Evolutionary conservation across 2,329 filamentous ascomycete species (phyloP), one percentile per base, ranked within the genome.

Genomic region (Ceratocystis variospora): DNA sequence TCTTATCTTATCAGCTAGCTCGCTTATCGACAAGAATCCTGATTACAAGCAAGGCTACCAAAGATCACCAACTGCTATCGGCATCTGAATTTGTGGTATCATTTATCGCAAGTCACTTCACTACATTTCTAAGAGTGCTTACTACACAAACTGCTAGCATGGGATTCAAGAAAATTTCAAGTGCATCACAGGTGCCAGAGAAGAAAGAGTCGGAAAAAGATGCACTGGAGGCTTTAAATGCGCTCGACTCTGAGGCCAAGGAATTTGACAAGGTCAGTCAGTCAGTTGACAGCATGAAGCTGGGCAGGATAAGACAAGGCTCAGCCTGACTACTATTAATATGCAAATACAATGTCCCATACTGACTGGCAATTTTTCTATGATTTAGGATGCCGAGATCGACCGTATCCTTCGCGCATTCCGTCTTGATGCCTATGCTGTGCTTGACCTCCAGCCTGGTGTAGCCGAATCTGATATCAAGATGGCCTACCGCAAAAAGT

Each of bases 391-490:
- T 82, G 87, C 88, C 68, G 93, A 97, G 75, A 97, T 97, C 72
- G 90, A 96, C 73, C 88, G 93, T 68, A 99, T 99, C 71, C 81
- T 96, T 71, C 88, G 88, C 72, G 89, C 92, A 61, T 99, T 99
- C 76, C 86, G 88, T 71, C 84, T 85, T 19, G 80, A 85, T 74
- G 82, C 83, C 71, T 99, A 99, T 76, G 90, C 93, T 63, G 90
- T 99, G 62, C 87, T 99, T 59, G 94, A 95, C 75, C 88, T 99
- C 59, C 91, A 96, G 75, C 94, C 94, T 2, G 94, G 94, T 73
- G 90, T 97, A 22, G 86, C 94, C 66, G 93, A 97, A 72, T 92
- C 90, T 68, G 94, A 97, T 78, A 97, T 99, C 80, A 97, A 96
- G 78, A 80, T 87, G 71, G 84, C 84, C 71, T 99, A 97, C 79